A percentile compares a stretch with the other conserved stretches of the same genome.
These are phyloP conservation scores for Globisporangium sylvaticum DNA, from an alignment of 352 stramenopile species.

Conservation along the genomic window DNA sequence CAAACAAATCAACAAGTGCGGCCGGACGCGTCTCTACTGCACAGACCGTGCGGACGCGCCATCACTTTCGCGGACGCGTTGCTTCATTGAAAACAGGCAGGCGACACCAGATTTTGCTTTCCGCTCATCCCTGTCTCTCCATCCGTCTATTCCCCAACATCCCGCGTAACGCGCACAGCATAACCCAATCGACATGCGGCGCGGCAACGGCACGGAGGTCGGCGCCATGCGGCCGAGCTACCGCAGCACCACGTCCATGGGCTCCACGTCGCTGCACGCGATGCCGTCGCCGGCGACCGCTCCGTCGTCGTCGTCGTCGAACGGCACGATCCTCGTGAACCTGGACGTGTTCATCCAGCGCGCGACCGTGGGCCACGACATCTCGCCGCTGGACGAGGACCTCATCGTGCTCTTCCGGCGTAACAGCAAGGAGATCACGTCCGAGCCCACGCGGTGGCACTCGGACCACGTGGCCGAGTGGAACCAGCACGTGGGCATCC, in stretches of 20 bases:
- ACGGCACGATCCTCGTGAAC: constrained; percentile 65
- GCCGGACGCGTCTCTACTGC: not conserved
- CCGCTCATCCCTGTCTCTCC: constrained; percentile 1
- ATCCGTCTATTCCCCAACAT: constrained; percentile 22
- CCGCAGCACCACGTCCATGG: constrained; percentile 19
- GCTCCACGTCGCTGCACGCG: not conserved
- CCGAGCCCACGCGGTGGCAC: constrained; percentile 60
- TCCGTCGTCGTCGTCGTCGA: not conserved
- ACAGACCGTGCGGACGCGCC: not conserved
- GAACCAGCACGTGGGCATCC: constrained; percentile 75
- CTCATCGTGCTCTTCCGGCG: constrained; percentile 80
- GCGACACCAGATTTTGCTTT: not conserved
- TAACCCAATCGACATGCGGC: constrained; percentile 24
- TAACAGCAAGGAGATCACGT: constrained; percentile 78
- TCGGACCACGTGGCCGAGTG: constrained; percentile 66
- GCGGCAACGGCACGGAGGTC: constrained; percentile 16
- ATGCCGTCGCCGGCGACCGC: not conserved
- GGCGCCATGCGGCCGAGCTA: constrained; percentile 29
- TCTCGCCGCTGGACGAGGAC: constrained; percentile 65
- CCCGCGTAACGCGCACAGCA: not conserved
- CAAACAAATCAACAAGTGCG: not conserved
- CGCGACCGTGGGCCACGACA: constrained; percentile 70
- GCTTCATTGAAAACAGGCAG: not conserved
- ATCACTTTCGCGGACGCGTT: not conserved
- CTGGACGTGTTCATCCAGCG: constrained; percentile 68